Evolutionary conservation across 2,329 filamentous ascomycete species (phyloP).

Genomic region (Ascochyta viciae-villosae): DNA sequence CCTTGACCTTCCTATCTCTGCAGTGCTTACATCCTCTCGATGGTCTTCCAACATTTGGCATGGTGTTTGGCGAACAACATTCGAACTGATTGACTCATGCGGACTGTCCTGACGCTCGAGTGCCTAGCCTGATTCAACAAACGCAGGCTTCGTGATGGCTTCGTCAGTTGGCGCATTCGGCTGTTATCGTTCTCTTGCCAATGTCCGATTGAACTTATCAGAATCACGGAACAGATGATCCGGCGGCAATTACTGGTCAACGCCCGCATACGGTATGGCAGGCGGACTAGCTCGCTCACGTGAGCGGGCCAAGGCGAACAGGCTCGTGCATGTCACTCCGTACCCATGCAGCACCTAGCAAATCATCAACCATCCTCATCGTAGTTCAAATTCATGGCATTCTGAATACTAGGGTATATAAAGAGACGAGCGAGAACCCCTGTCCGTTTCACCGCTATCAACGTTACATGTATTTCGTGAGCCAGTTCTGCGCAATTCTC

Average conservation of each 20-base stretch:
- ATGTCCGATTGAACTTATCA: neutral
- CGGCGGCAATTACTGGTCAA: neutral
- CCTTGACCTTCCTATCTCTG: slow-evolving; percentile 43
- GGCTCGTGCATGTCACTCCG: neutral
- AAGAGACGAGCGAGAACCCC: neutral
- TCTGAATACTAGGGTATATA: slow-evolving; percentile 3
- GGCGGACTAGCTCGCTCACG: neutral
- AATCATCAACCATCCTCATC: neutral
- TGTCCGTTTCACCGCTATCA: neutral
- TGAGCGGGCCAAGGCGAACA: neutral
- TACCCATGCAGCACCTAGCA: neutral
- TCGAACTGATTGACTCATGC: neutral
- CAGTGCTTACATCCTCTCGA: slow-evolving; percentile 43
- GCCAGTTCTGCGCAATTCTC: neutral
- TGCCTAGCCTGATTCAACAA: slow-evolving; percentile 7
- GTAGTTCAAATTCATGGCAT: neutral
- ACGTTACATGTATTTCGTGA: slow-evolving; percentile 2
- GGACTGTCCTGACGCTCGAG: neutral
- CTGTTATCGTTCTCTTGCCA: neutral
- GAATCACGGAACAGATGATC: neutral
- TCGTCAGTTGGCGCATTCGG: neutral
- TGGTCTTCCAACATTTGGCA: slow-evolving; percentile 43
- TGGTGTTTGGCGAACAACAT: slow-evolving; percentile 15
- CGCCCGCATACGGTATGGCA: neutral
- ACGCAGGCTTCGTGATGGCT: neutral